Base-by-base conservation (phyloP, 2,329 filamentous ascomycete species). In the Botrytis fragariae region DNA sequence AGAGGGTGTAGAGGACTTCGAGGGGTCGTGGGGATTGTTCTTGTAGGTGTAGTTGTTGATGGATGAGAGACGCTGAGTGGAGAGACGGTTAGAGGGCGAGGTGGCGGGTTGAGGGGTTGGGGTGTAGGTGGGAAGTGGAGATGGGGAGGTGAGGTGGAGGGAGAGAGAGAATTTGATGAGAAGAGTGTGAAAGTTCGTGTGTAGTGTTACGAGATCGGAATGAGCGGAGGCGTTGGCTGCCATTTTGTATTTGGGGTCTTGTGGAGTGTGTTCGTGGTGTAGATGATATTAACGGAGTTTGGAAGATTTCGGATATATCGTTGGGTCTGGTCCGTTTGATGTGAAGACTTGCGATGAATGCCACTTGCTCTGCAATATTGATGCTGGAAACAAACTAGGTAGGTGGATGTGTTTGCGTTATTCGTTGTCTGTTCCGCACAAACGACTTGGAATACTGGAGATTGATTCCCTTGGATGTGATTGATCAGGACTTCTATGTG, bases 1-100 rank as follows among this genome's bases (percentile, higher is more conserved):
- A 68, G 16, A 77, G 71, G 20, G 74, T 75, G 73, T 77, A 78
- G 39, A 77, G 70, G 20, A 77, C 57, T 59, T 76, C 72, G 29
- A 74, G 63, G 32, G 71, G 20, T 75, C 71, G 29, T 57, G 39
- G 35, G 57, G 67, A 10, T 54, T 44, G 44, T 67, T n/a, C n/a
- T 29, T 54, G 25, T n/a, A 44, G 45, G 44, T 42, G 32, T 14
- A n/a, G 29, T 3, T 29, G 8, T 25, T 48, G 20, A 48, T 6
- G n/a, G 45, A 25, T 37, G 61, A 25, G 35, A n/a, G 32, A 35
- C 44, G 63, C 5, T 39, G 59, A 22, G 44, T 57, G 18, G 67
- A 42, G 6, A 37, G 44, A 22, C 44, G 63, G 29, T 37, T 45
- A 12, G 32, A 1, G 25, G 37, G 18, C 8, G 44, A 8, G 22